Evolutionary conservation across 495 filamentous ascomycete species (phyloP).

Genomic region (Penicillium roqueforti): DNA sequence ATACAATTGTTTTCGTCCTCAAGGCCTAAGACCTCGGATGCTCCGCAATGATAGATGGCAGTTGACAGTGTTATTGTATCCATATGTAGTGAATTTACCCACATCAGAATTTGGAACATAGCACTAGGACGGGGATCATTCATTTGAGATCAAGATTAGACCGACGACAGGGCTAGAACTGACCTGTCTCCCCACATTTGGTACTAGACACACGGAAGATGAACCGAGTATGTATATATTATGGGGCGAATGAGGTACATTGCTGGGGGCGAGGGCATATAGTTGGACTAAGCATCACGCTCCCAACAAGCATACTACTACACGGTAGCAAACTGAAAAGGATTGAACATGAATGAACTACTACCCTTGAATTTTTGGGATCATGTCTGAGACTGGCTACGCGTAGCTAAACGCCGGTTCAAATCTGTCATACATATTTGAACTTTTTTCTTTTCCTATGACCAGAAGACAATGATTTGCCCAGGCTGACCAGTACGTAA

Average conservation of each 20-base stretch:
- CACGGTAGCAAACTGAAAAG: background rate
- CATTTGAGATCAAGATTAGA: background rate
- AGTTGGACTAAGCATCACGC: background rate
- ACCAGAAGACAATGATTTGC: slow-evolving; percentile 26
- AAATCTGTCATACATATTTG: slow-evolving; percentile 29
- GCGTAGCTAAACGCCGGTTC: slow-evolving; percentile 8
- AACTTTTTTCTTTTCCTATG: slow-evolving; percentile 34
- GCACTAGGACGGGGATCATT: background rate
- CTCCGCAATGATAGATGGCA: too few species aligned
- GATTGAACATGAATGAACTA: slow-evolving; percentile 11
- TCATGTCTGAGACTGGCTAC: slow-evolving; percentile 12
- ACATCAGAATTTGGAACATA: background rate
- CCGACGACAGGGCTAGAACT: background rate
- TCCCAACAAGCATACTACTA: background rate
- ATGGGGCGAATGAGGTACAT: background rate
- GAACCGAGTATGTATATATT: background rate
- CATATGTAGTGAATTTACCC: background rate
- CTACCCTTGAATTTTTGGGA: slow-evolving; percentile 12
- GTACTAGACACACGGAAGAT: background rate
- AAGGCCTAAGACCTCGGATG: background rate
- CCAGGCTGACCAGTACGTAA: slow-evolving; percentile 29
- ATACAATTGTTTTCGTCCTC: background rate
- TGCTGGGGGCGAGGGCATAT: background rate
- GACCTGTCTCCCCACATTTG: background rate
- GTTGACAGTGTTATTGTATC: background rate